Conservation (phyloP, 2,329 filamentous ascomycete genomes). For the Dothiorella sarmentorum region DNA sequence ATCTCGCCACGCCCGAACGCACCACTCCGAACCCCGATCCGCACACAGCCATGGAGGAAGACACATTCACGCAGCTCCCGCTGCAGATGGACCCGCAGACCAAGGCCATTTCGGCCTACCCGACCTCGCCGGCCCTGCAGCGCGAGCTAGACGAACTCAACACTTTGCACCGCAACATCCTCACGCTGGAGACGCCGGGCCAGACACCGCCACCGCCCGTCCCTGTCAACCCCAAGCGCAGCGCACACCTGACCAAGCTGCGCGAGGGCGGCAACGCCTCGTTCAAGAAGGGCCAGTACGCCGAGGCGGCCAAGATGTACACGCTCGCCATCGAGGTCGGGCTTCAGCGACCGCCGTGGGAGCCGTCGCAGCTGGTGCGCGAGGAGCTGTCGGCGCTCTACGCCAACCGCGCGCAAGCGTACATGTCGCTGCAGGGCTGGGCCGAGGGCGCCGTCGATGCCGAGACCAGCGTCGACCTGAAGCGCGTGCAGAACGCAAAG, state of each 20-base stretch:
- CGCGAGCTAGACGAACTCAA: conserved; percentile 68
- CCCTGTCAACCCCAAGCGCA: conserved; percentile 89
- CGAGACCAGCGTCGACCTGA: conserved; percentile 82
- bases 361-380: conserved; percentile 75
- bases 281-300: conserved; percentile 72
- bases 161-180: conserved; percentile 69
- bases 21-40: background rate
- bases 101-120: conserved; percentile 63
- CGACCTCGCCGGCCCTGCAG: conserved; percentile 36
- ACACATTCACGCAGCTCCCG: conserved; percentile 78
- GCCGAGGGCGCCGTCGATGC: conserved; percentile 84
- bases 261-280: conserved; percentile 81
- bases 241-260: conserved; percentile 82
- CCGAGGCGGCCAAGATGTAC: conserved; percentile 78
- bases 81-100: conserved; percentile 76
- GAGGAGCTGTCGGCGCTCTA: conserved; percentile 81
- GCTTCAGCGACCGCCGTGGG: conserved; percentile 76
- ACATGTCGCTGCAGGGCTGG: conserved; percentile 81
- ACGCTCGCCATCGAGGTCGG: conserved; percentile 89
- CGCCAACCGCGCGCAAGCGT: conserved; percentile 83
- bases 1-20: background rate
- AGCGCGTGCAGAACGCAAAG: conserved; percentile 84
- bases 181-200: conserved; percentile 61
- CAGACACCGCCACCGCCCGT: conserved; percentile 77
- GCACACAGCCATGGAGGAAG: conserved; percentile 27